Evolutionary conservation across 257 asterid species (phyloP), one percentile per base, ranked within the genome.

Genomic region (Nicotiana paniculata): DNA sequence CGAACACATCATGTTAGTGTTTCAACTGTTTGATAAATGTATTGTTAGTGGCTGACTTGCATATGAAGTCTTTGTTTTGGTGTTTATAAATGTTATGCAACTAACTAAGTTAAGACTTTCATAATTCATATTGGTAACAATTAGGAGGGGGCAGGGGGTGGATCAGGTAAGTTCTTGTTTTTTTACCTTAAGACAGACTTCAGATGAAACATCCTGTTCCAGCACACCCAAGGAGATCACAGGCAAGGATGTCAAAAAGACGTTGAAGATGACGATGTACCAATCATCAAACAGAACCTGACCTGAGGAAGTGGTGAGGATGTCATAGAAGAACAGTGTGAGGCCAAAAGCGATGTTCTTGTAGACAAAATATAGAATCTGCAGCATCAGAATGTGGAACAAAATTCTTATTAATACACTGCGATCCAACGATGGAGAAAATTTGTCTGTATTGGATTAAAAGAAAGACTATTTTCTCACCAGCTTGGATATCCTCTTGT

Each of bases 351-450:
- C 92, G 46, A 94, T 91, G 82, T 96, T 96, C 91, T 96, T 96
- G 97, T 94, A 96, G 96, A 96, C 93, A 91, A 93, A 96, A 89
- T 96, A 96, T 84, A 97, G 95, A 63, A 96, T 92, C 99, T 96
- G 97, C 57, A 86, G 30, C 17, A 75, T 77, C 64, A 86, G n/a
- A 84, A 81, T 64, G 77, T 77, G 79, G 35, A 62, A 3, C 30
- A n/a, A 80, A 70, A 2, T 75, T 28, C 5, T 75, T 28, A 28
- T 75, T 75, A 75, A 63, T 75, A 39, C 80, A 53, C 28, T 26
- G 26, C 28, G 28, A 75, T 75, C 2, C 1, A 75, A 51, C 26
- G 63, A 74, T 15, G 39, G 24, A 24, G 21, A 74, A 74, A 46
- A 1, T 6, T 6, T 74, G 12, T 13, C 8, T n/a, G 3, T 72